Evolutionary conservation across 352 stramenopile species (phyloP).

Genomic region (Plasmopara halstedii): DNA sequence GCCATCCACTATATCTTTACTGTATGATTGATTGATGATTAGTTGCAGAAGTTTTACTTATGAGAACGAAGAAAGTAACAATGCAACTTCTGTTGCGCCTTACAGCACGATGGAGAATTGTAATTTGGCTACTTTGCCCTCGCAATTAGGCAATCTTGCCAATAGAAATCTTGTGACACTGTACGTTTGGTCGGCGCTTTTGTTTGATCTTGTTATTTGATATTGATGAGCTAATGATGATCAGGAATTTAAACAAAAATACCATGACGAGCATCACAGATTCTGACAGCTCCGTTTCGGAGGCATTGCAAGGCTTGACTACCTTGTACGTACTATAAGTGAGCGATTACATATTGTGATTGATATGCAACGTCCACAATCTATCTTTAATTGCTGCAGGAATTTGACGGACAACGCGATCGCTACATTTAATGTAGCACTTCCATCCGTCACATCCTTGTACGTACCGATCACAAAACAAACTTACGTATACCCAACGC

Average conservation of each 20-base stretch:
- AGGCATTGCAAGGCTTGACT: conserved; percentile 34
- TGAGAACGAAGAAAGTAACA: not conserved
- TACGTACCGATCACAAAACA: conserved; percentile 9
- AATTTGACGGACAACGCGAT: conserved; percentile 44
- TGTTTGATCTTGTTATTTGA: not conserved
- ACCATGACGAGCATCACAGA: conserved; percentile 32
- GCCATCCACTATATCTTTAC: conserved; percentile 33
- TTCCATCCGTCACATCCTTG: conserved; percentile 35
- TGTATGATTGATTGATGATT: conserved; percentile 25
- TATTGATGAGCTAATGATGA: not conserved
- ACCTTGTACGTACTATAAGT: conserved; percentile 25
- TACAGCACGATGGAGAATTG: conserved; percentile 63
- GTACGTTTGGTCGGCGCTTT: conserved; percentile 20
- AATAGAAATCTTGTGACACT: conserved; percentile 40
- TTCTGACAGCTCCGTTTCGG: conserved; percentile 24
- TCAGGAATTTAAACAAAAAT: conserved; percentile 57
- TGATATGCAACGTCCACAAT: conserved; percentile 2
- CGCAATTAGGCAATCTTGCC: conserved; percentile 37
- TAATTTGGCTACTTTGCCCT: conserved; percentile 41
- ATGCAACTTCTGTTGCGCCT: too few species aligned
- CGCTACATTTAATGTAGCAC: conserved; percentile 29
- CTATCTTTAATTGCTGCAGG: conserved; percentile 10
- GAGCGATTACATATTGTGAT: not conserved
- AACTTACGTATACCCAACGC: not conserved
- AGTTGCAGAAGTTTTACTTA: conserved; percentile 1